Evolutionary conservation across 176 grass and related monocot species (phyloP).

Genomic region (Aegilops umbellulata): DNA sequence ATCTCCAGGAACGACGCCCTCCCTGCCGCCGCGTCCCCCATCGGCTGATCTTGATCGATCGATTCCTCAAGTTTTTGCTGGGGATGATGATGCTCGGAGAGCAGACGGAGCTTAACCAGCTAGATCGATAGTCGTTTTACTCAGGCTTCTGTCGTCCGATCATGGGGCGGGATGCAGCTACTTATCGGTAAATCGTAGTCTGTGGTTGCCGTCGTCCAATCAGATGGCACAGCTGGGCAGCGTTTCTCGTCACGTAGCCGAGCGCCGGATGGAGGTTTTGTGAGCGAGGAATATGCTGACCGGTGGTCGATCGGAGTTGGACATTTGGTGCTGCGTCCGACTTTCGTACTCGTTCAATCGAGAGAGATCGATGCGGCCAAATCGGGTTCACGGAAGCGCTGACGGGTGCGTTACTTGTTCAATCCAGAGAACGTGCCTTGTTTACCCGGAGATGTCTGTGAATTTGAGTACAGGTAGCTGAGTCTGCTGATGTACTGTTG

Average conservation of each 20-base stretch:
- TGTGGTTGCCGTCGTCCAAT: neutral
- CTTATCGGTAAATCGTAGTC: neutral
- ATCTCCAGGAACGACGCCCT: conserved; percentile 26
- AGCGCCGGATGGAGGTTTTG: neutral
- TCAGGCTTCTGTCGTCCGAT: neutral
- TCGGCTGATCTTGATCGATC: neutral
- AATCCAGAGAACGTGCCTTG: neutral
- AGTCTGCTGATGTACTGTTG: neutral
- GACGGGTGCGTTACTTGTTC: neutral
- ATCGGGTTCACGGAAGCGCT: neutral
- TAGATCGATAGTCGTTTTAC: neutral
- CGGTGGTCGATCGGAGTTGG: neutral
- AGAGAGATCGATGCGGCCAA: conserved; percentile 12
- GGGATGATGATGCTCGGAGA: neutral
- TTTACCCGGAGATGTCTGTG: neutral
- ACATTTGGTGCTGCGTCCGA: neutral
- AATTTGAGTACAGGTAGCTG: neutral
- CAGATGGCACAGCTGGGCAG: neutral
- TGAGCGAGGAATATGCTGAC: conserved; percentile 18
- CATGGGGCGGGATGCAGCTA: neutral
- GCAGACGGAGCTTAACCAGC: neutral
- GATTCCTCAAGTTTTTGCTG: neutral
- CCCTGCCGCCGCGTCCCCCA: neutral
- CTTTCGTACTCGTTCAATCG: neutral
- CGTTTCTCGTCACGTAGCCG: conserved; percentile 29